A percentile compares a stretch with the other conserved stretches of the same genome.
Evolutionary conservation across 176 grass and related monocot genomes (phyloP).

Genomic region (Hyparrhenia diplandra): DNA sequence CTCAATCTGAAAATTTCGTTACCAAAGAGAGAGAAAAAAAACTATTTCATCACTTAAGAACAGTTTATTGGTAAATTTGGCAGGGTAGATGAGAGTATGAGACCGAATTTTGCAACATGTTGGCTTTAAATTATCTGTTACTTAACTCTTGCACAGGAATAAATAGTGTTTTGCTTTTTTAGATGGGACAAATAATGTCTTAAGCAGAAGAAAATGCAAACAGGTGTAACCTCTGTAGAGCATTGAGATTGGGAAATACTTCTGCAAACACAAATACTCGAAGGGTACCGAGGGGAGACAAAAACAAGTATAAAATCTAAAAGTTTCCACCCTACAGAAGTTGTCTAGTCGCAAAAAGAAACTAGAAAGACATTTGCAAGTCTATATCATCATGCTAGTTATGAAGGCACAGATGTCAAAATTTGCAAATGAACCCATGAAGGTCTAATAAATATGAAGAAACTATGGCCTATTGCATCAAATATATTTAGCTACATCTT

Average conservation of each 20-base stretch:
- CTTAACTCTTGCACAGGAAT: not conserved
- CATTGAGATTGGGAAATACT: not conserved
- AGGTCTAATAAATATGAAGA: not conserved
- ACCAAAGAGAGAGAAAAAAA: not conserved
- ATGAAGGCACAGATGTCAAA: not conserved
- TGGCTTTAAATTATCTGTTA: not conserved
- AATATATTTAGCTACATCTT: slow-evolving; percentile 4
- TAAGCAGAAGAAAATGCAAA: not conserved
- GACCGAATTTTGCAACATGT: not conserved
- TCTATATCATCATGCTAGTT: not conserved
- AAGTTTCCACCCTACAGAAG: not conserved
- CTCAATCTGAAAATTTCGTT: not conserved
- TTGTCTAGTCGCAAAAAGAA: not conserved
- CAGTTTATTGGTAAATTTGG: not conserved
- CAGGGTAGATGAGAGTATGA: slow-evolving; percentile 7
- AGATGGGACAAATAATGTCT: not conserved
- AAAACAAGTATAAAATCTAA: not conserved
- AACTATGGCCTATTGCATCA: not conserved
- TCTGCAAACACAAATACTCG: not conserved
- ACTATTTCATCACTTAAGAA: not conserved
- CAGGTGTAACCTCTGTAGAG: not conserved
- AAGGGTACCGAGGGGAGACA: not conserved
- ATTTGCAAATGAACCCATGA: not conserved
- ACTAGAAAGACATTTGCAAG: not conserved
- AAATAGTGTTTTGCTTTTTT: not conserved